Percentiles rank a stretch among this genome's conserved stretches.
Evolutionary conservation across 306 rosid genomes (phyloP).

Genomic region (Lathyrus aphaca): DNA sequence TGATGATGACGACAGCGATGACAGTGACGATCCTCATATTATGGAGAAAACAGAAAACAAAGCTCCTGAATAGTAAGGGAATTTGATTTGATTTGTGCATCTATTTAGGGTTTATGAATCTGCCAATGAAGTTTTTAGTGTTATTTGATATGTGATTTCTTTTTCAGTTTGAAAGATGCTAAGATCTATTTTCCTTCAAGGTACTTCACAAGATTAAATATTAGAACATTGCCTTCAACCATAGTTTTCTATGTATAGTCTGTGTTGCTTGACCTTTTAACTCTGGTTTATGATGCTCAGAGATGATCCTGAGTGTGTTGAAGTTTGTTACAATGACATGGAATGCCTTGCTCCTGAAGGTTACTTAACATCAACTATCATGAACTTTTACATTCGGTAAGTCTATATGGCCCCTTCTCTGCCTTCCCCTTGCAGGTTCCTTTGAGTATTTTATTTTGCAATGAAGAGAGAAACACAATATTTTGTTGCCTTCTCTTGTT

Average conservation of each 20-base stretch:
- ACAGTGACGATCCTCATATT: constrained; percentile 50
- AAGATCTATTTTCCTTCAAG: constrained; percentile 88
- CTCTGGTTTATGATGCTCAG: constrained; percentile 53
- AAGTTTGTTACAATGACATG: constrained; percentile 67
- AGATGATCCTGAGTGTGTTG: constrained; percentile 83
- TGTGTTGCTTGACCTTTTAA: constrained; percentile 30
- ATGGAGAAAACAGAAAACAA: constrained; percentile 50
- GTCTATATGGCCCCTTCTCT: constrained; percentile 14
- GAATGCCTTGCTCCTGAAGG: constrained; percentile 80
- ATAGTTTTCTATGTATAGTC: constrained; percentile 7
- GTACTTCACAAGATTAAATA: constrained; percentile 46
- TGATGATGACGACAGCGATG: constrained; percentile 68
- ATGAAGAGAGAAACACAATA: constrained; percentile 18
- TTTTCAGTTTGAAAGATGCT: constrained; percentile 74
- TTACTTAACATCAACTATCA: constrained; percentile 82
- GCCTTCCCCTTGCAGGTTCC: neutral
- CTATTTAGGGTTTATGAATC: constrained; percentile 23
- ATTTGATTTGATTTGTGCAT: constrained; percentile 25
- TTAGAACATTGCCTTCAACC: constrained; percentile 27
- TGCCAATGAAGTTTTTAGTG: constrained; percentile 29
- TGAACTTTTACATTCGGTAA: constrained; percentile 94
- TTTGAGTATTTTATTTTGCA: constrained; percentile 17
- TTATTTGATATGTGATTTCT: constrained; percentile 32
- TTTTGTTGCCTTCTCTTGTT: constrained; percentile 27
- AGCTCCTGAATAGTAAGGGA: constrained; percentile 59